A percentile compares a stretch with the other conserved stretches of the same genome.
phyloP scores from a whole-genome alignment of 2,329 filamentous ascomycete species.

The Colletotrichum paranaense region DNA sequence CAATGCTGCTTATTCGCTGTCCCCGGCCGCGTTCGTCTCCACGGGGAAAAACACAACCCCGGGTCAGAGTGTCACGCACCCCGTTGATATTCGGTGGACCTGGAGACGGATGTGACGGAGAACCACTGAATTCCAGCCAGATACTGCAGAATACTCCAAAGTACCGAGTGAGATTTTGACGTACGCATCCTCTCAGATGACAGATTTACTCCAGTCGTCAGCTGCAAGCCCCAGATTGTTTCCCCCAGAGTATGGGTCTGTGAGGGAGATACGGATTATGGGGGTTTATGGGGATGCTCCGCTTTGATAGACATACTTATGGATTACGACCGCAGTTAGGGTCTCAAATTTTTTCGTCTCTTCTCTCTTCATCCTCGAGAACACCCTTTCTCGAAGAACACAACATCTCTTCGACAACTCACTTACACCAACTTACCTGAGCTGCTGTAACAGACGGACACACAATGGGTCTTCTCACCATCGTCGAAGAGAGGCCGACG shows the following conservation, averaged over 20 bases:
- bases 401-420: background rate
- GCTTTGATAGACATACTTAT: background rate
- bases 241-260: background rate
- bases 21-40: background rate
- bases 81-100: background rate
- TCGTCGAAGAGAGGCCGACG: slow-evolving; percentile 50
- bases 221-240: background rate
- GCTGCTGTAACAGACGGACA: too few species aligned
- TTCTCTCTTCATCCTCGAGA: background rate
- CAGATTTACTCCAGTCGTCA: background rate
- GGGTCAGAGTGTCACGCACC: background rate
- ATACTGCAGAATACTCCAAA: background rate
- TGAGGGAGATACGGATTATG: background rate
- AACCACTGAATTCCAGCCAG: background rate
- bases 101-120: background rate
- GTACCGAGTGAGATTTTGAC: background rate
- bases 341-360: background rate
- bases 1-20: background rate
- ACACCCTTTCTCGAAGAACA: background rate
- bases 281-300: background rate
- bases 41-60: background rate
- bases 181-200: background rate
- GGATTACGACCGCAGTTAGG: background rate
- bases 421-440: background rate
- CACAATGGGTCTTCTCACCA: slow-evolving; percentile 45